Evolutionary conservation across 768 basidiomycete species (phyloP).

Genomic region (Ramaria sp.): DNA sequence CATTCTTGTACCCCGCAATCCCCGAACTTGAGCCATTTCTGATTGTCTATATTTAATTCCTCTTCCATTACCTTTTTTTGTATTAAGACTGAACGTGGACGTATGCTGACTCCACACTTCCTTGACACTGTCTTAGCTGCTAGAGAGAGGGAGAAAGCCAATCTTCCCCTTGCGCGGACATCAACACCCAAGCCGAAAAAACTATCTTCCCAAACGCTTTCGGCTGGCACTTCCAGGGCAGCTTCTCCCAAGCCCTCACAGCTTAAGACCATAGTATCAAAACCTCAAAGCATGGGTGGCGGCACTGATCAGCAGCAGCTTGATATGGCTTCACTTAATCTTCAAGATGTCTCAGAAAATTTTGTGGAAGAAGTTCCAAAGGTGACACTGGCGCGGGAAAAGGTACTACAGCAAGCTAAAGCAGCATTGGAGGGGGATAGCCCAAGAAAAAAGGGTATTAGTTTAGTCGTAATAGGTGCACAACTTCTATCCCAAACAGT

Average conservation of each 20-base stretch:
- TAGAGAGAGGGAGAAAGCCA: slow-evolving; percentile 67
- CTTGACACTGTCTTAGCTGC: slow-evolving; percentile 36
- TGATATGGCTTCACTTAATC: slow-evolving; percentile 67
- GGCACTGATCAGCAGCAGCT: slow-evolving; percentile 48
- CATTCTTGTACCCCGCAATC: slow-evolving; percentile 24
- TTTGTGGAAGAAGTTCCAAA: slow-evolving; percentile 40
- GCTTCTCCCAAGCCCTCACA: slow-evolving; percentile 28
- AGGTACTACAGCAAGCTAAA: slow-evolving; percentile 71
- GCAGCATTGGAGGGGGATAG: slow-evolving; percentile 35
- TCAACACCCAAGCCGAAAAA: slow-evolving; percentile 34
- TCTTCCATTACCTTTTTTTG: slow-evolving; percentile 21
- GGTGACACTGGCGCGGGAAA: slow-evolving; percentile 62
- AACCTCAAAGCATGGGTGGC: slow-evolving; percentile 27
- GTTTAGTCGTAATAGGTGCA: slow-evolving; percentile 85
- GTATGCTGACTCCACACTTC: neutral
- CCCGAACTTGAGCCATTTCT: slow-evolving; percentile 2
- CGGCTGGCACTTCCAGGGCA: slow-evolving; percentile 31
- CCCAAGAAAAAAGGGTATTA: slow-evolving; percentile 53
- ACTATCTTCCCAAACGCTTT: slow-evolving; percentile 26
- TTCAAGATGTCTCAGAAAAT: slow-evolving; percentile 32
- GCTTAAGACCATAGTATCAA: slow-evolving; percentile 33
- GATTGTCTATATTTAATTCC: slow-evolving; percentile 15
- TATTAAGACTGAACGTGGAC: neutral
- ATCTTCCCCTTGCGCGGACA: slow-evolving; percentile 27
- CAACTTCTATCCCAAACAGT: neutral